Percentiles rank a stretch among this genome's conserved stretches.
Conservation (phyloP, 768 basidiomycete genomes). For the Fistulinella prunicolor region DNA sequence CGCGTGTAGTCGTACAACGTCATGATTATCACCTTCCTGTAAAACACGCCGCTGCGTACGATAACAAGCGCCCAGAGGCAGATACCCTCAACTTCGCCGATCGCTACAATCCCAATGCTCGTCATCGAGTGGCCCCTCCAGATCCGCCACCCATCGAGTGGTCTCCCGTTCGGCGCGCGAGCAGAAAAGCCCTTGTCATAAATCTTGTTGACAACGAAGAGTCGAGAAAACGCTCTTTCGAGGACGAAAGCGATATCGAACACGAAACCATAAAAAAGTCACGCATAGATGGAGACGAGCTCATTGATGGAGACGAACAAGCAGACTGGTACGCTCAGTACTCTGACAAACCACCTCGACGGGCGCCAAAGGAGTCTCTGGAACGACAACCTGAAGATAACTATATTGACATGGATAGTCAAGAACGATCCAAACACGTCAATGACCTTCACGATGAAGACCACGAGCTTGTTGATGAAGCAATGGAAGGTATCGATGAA, state of each 20-base stretch:
- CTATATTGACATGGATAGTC: constrained; percentile 35
- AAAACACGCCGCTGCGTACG: constrained; percentile 12
- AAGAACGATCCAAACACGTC: constrained; percentile 39
- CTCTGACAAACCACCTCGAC: constrained; percentile 24
- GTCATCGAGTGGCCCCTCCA: constrained; percentile 5
- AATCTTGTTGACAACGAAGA: constrained; percentile 24
- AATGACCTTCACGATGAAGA: constrained; percentile 51
- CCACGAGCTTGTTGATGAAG: constrained; percentile 35
- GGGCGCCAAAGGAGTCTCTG: constrained; percentile 51
- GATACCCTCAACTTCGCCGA: constrained; percentile 33
- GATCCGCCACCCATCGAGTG: constrained; percentile 15
- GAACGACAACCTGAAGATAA: constrained; percentile 42
- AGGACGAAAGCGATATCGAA: constrained; percentile 44
- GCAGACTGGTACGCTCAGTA: constrained; percentile 39
- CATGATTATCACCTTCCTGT: constrained; percentile 19
- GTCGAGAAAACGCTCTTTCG: constrained; percentile 42
- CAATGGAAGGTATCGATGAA: constrained; percentile 38
- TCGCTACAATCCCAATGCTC: constrained; percentile 36
- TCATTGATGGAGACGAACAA: constrained; percentile 49
- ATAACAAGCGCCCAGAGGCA: constrained; percentile 16
- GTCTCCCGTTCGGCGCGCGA: constrained; percentile 27
- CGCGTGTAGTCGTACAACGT: constrained; percentile 24
- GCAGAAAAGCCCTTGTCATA: constrained; percentile 31
- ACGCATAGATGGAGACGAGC: constrained; percentile 48
- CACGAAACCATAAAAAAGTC: constrained; percentile 48